Percentiles rank a stretch among this genome's conserved stretches.
phyloP scores from a whole-genome alignment of 176 grass and related monocot genomes.

The Eleusine coracana region DNA sequence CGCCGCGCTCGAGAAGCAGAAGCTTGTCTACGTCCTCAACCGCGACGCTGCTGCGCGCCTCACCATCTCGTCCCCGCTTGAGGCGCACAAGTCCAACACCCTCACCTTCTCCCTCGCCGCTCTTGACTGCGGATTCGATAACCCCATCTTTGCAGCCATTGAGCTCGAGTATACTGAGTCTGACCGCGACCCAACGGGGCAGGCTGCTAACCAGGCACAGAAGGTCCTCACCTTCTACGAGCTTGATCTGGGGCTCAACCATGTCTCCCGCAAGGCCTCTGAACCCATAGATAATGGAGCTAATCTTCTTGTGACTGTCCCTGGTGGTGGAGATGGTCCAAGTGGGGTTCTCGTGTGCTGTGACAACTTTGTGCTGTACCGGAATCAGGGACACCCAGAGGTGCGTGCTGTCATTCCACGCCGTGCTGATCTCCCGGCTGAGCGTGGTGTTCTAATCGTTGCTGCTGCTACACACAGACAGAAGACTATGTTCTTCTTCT shows the following conservation, averaged over 20 bases:
- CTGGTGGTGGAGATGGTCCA: slow-evolving; percentile 79
- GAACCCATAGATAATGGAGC: slow-evolving; percentile 92
- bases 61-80: slow-evolving; percentile 93
- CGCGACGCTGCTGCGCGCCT: slow-evolving; percentile 76
- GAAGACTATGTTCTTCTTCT: slow-evolving; percentile 92
- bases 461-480: slow-evolving; percentile 90
- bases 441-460: slow-evolving; percentile 95
- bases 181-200: slow-evolving; percentile 76
- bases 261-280: slow-evolving; percentile 88
- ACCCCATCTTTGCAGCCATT: slow-evolving; percentile 84
- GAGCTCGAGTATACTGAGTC: slow-evolving; percentile 94
- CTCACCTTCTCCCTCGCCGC: slow-evolving; percentile 80
- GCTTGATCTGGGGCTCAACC: slow-evolving; percentile 94
- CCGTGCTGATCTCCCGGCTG: slow-evolving; percentile 86
- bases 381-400: slow-evolving; percentile 95
- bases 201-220: slow-evolving; percentile 83
- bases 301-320: slow-evolving; percentile 88
- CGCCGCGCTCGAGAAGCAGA: slow-evolving; percentile 95
- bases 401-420: slow-evolving; percentile 89
- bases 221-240: slow-evolving; percentile 98
- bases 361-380: slow-evolving; percentile 92
- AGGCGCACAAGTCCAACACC: slow-evolving; percentile 90
- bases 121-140: slow-evolving; percentile 94
- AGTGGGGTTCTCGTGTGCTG: slow-evolving; percentile 92
- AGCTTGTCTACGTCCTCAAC: slow-evolving; percentile 95